A percentile compares a stretch with the other conserved stretches of the same genome.
Evolutionary conservation across 305 asterid genomes (phyloP).

Genomic region (Fraxinus paxiana): DNA sequence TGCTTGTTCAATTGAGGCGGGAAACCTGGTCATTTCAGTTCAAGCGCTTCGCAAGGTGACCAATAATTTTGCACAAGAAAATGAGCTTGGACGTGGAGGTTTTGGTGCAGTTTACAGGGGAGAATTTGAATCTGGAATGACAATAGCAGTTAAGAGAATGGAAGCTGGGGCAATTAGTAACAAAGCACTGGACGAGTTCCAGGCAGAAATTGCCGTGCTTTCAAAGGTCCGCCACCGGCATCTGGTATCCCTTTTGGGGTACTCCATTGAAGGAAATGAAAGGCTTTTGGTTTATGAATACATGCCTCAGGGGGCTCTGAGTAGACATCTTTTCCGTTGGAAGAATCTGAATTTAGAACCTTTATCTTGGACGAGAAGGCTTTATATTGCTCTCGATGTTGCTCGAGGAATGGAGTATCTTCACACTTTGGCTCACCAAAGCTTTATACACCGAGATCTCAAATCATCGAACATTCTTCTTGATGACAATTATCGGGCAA

Average conservation of each 20-base stretch:
- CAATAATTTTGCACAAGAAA: constrained; percentile 49
- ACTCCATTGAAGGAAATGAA: constrained; percentile 60
- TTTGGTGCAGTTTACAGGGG: constrained; percentile 83
- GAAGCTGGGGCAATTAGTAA: constrained; percentile 41
- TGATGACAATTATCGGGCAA: constrained; percentile 65
- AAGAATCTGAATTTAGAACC: constrained; percentile 52
- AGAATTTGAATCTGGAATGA: constrained; percentile 48
- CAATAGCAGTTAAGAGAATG: constrained; percentile 82
- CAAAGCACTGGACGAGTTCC: constrained; percentile 67
- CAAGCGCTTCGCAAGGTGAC: constrained; percentile 58
- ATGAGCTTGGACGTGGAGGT: constrained; percentile 85
- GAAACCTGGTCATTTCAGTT: constrained; percentile 44
- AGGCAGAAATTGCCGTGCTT: constrained; percentile 71
- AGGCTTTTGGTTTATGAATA: constrained; percentile 74
- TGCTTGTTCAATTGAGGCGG: constrained; percentile 34
- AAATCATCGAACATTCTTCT: constrained; percentile 71
- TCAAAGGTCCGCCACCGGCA: constrained; percentile 80
- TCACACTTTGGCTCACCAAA: constrained; percentile 63
- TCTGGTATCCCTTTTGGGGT: constrained; percentile 72
- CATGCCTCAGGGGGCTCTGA: constrained; percentile 73
- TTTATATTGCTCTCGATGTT: constrained; percentile 69
- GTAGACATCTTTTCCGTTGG: constrained; percentile 74
- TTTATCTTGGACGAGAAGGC: constrained; percentile 61
- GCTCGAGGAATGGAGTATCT: constrained; percentile 83
- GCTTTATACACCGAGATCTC: constrained; percentile 80